Evolutionary conservation across 352 stramenopile species (phyloP).

Genomic region (Phytophthora citricola): DNA sequence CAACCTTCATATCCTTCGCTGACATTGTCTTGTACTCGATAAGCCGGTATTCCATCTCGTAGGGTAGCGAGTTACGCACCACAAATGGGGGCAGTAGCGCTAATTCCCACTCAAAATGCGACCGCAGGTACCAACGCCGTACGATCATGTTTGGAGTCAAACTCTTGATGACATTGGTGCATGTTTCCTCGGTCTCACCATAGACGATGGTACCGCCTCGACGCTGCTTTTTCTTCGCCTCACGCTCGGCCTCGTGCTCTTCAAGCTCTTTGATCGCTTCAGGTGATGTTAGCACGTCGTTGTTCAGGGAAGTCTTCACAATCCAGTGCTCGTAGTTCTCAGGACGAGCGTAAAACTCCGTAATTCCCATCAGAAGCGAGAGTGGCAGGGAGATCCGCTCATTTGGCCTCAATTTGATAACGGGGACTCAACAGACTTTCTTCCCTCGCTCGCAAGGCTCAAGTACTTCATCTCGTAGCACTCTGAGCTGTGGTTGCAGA

Average conservation of each 20-base stretch:
- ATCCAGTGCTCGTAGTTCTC: conserved; percentile 77
- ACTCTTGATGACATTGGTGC: conserved; percentile 74
- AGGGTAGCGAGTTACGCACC: conserved; percentile 87
- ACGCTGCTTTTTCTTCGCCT: conserved; percentile 59
- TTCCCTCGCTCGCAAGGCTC: conserved; percentile 53
- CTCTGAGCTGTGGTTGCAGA: conserved; percentile 83
- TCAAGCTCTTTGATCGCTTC: conserved; percentile 65
- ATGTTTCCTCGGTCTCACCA: conserved; percentile 76
- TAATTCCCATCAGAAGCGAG: conserved; percentile 81
- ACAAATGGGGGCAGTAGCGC: conserved; percentile 82
- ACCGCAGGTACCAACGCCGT: conserved; percentile 76
- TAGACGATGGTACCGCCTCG: conserved; percentile 78
- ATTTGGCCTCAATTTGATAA: conserved; percentile 65
- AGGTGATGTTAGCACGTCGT: conserved; percentile 73
- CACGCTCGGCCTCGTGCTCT: conserved; percentile 55
- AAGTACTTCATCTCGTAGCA: conserved; percentile 82
- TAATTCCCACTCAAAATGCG: conserved; percentile 85
- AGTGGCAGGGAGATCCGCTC: conserved; percentile 75
- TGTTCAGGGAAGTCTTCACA: conserved; percentile 76
- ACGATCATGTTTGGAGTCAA: conserved; percentile 79
- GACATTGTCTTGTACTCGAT: conserved; percentile 80
- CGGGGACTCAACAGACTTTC: conserved; percentile 59
- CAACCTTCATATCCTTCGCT: conserved; percentile 52
- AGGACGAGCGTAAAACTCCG: conserved; percentile 80
- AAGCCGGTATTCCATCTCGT: conserved; percentile 86